Base-by-base conservation (phyloP, 1,284 basidiomycete genomes). In the Ustilago sp. region DNA sequence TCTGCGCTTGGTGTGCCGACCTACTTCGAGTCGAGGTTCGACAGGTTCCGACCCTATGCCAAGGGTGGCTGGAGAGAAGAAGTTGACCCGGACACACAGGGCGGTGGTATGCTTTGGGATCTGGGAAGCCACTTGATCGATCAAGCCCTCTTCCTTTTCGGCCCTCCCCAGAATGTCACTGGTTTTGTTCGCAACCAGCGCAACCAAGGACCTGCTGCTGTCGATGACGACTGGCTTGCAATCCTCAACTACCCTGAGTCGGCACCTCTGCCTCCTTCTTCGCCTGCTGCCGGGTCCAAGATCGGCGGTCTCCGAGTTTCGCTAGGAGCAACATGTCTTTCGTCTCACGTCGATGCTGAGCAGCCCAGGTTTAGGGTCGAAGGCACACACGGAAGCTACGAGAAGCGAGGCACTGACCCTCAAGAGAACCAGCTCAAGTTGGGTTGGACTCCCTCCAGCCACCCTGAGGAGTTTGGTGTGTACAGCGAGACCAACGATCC, bases 41-140 rank as follows among this genome's bases (percentile, higher is more conserved):
- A 85, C 64, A 72, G 84, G 0, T 85, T 80, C 77, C 74, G 84
- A 0, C 84, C 83, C 12, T 72, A 77, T 28, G 71, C 79, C 32
- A 84, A 84, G 63, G 83, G 84, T 1, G 83, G 84, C 12, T 85
- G 83, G 84, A 68, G 83, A 32, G 84, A 85, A 52, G 76, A 80
- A 34, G 78, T 77, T 4, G 79, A 82, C 38, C 78, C 80, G 2
- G 75, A 77, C 35, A 63, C 64, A 8, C 70, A 84, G 41, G 83
- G 83, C 8, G 83, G 82, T 23, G 84, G 84, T 4, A 78, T 84
- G 65, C 76, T 85, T 3, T 84, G 81, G 83, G 84, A 85, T 51
- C 63, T 85, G 1, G 84, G 84, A 7, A 67, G 68, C 28, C 84
- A 85, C 43, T 59, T 85, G 34, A 74, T 85, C 45, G 84, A 85